These are phyloP conservation scores for Monilinia fructicola DNA, from an alignment of 2,329 filamentous ascomycete genomes.

Conservation along the genomic window DNA sequence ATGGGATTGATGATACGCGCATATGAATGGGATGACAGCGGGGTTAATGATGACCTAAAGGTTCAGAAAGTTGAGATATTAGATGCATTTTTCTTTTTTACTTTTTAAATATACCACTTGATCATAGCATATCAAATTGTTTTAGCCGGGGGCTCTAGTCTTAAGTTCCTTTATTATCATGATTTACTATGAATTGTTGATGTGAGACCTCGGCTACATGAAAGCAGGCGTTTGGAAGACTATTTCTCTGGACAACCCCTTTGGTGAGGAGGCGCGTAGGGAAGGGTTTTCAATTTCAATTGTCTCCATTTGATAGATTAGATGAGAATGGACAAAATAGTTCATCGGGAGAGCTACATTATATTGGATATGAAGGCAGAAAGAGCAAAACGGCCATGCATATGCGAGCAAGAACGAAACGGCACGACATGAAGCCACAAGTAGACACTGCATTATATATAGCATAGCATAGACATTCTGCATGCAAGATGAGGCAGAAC, in stretches of 20 bases:
- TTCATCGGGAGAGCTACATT: not conserved
- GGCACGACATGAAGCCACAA: not conserved
- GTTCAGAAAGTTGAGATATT: slow-evolving; percentile 14
- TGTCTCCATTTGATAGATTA: not conserved
- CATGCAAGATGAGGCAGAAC: not conserved
- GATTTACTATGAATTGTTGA: not conserved
- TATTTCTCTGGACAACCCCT: too few species aligned
- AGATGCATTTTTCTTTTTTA: slow-evolving; percentile 5
- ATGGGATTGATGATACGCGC: slow-evolving; percentile 14
- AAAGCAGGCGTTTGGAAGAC: not conserved
- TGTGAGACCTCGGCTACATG: not conserved
- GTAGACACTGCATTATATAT: not conserved
- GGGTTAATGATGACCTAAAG: slow-evolving; percentile 10
- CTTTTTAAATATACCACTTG: slow-evolving; percentile 12
- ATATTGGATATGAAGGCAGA: not conserved
- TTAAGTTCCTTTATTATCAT: not conserved
- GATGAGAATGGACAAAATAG: not conserved
- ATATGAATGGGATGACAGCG: slow-evolving; percentile 13
- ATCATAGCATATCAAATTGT: slow-evolving; percentile 14
- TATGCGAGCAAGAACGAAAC: not conserved
- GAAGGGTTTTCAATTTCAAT: not conserved
- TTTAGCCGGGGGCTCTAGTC: not conserved
- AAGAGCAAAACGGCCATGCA: not conserved
- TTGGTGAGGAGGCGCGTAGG: not conserved
- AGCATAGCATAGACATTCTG: not conserved